Evolutionary conservation across 2,329 filamentous ascomycete species (phyloP).

Genomic region (Pseudogymnoascus sp.): DNA sequence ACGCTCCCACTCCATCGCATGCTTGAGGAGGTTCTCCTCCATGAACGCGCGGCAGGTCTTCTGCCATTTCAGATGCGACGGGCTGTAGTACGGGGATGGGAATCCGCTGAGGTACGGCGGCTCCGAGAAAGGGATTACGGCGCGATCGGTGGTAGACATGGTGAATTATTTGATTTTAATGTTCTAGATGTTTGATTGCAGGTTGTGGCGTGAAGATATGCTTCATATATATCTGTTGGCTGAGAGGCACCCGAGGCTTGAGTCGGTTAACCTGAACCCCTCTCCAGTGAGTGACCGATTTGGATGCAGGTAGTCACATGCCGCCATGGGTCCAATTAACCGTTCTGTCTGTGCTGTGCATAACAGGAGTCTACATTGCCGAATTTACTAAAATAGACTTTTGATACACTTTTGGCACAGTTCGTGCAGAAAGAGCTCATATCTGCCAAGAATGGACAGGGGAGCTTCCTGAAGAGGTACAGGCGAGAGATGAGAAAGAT

Average conservation of each 20-base stretch:
- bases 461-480: background rate
- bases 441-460: background rate
- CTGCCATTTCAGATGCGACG: slow-evolving; percentile 60
- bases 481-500: background rate
- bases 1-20: slow-evolving; percentile 65
- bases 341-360: background rate
- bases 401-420: background rate
- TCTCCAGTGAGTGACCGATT: background rate
- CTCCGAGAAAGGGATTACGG: slow-evolving; percentile 60
- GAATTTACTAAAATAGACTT: background rate
- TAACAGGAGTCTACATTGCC: background rate
- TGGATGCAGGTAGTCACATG: background rate
- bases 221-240: slow-evolving; percentile 3
- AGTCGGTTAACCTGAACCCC: background rate
- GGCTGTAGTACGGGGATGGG: slow-evolving; percentile 65
- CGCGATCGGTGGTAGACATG: background rate
- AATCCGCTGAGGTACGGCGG: slow-evolving; percentile 64
- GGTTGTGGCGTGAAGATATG: background rate
- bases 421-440: background rate
- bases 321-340: background rate
- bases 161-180: background rate
- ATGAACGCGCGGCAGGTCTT: slow-evolving; percentile 61
- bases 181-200: slow-evolving; percentile 1
- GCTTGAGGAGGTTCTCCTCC: slow-evolving; percentile 52
- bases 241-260: background rate